These are phyloP conservation scores for Lasiosphaeris hirsuta DNA, from an alignment of 495 filamentous ascomycete genomes.

Conservation along the genomic window DNA sequence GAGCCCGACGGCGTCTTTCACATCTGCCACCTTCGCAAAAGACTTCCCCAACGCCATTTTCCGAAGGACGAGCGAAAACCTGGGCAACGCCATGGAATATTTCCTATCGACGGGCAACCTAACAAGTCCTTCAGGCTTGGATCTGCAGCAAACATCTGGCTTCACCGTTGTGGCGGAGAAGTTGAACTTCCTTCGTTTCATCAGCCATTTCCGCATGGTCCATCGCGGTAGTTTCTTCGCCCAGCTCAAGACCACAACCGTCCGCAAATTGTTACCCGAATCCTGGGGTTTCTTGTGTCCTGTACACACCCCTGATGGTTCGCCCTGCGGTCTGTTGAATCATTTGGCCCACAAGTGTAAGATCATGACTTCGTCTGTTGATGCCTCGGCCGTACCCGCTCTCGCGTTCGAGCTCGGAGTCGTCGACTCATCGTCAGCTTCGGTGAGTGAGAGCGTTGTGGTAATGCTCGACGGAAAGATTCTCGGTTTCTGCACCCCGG, in stretches of 20 bases:
- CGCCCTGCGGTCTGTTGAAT: conserved; percentile 90
- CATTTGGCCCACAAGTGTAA: conserved; percentile 95
- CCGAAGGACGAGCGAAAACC: conserved; percentile 76
- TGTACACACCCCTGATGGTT: conserved; percentile 95
- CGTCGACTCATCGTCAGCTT: conserved; percentile 64
- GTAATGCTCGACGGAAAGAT: conserved; percentile 88
- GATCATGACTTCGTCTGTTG: conserved; percentile 66
- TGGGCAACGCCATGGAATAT: conserved; percentile 83
- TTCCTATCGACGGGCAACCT: conserved; percentile 96
- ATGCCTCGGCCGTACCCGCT: conserved; percentile 68
- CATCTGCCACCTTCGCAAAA: conserved; percentile 65
- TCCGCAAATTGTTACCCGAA: conserved; percentile 90
- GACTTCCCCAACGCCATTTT: conserved; percentile 78
- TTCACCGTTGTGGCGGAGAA: conserved; percentile 97
- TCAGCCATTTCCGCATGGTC: conserved; percentile 98
- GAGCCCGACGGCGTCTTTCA: conserved; percentile 61
- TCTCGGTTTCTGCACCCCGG: conserved; percentile 83
- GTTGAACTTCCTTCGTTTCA: conserved; percentile 98
- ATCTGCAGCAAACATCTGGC: conserved; percentile 89
- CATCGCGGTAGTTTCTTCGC: conserved; percentile 99
- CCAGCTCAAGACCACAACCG: conserved; percentile 93
- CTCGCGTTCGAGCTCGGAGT: conserved; percentile 77
- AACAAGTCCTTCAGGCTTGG: conserved; percentile 82
- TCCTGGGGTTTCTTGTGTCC: conserved; percentile 98
- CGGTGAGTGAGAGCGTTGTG: conserved; percentile 73